Evolutionary conservation across 352 stramenopile species (phyloP).

Genomic region (Phytophthora multivora): DNA sequence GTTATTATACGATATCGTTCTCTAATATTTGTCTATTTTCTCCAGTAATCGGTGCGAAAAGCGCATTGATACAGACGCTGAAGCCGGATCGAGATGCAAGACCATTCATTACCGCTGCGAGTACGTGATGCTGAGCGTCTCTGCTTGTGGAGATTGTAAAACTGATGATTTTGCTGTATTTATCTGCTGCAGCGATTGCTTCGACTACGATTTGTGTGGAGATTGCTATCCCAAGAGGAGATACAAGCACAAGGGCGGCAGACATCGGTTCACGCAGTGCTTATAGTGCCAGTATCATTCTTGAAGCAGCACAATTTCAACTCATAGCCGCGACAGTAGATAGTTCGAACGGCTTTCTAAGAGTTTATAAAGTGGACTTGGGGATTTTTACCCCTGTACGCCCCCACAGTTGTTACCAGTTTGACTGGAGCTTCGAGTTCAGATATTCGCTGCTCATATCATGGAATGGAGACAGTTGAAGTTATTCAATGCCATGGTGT

Average conservation of each 20-base stretch:
- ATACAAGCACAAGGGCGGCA: conserved; percentile 41
- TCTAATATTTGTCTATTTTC: not conserved
- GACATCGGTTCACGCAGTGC: conserved; percentile 45
- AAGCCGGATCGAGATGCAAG: conserved; percentile 23
- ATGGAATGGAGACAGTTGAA: too few relatives aligned
- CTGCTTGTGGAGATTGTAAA: not conserved
- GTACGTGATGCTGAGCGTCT: conserved; percentile 21
- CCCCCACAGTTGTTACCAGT: too few relatives aligned
- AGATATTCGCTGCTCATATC: too few relatives aligned
- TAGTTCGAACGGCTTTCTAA: conserved; percentile 2
- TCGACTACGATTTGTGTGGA: conserved; percentile 75
- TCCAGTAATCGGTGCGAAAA: conserved; percentile 41
- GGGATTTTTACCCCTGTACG: too few relatives aligned
- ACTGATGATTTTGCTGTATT: conserved; percentile 7
- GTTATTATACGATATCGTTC: not conserved
- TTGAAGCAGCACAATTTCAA: conserved; percentile 9
- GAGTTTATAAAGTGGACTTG: not conserved
- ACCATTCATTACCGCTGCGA: conserved; percentile 43
- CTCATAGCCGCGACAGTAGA: conserved; percentile 14
- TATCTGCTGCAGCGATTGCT: conserved; percentile 58
- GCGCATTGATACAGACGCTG: conserved; percentile 34
- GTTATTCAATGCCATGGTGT: too few relatives aligned
- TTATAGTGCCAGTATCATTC: conserved; percentile 32
- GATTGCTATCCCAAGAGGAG: conserved; percentile 49
- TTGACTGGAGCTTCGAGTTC: too few relatives aligned